These are phyloP conservation scores for Circinella minor DNA, from an alignment of 371 early-diverging fungal genomes.

Conservation along the genomic window DNA sequence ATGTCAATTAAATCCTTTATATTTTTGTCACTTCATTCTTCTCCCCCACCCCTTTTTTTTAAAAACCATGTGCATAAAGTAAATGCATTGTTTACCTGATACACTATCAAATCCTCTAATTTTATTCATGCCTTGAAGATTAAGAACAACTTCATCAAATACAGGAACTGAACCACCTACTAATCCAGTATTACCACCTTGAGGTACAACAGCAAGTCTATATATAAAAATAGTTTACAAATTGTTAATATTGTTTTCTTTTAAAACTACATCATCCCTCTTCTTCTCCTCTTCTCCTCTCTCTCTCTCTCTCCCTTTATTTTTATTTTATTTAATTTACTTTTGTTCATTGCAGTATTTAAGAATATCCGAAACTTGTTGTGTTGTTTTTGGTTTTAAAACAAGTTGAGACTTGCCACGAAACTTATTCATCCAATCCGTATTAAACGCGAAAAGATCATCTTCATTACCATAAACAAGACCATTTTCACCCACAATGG, in stretches of 20 bases:
- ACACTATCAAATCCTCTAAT: constrained; percentile 85
- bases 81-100: constrained; percentile 62
- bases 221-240: not conserved
- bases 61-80: too few species aligned
- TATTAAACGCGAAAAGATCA: constrained; percentile 70
- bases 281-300: not conserved
- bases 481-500: constrained; percentile 57
- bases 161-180: constrained; percentile 94
- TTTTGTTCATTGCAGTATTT: constrained; percentile 85
- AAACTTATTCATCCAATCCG: constrained; percentile 95
- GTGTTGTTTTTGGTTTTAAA: constrained; percentile 84
- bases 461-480: constrained; percentile 56
- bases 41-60: not conserved
- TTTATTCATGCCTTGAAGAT: constrained; percentile 76
- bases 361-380: constrained; percentile 85
- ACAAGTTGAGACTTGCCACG: constrained; percentile 84
- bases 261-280: not conserved
- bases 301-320: constrained; percentile 4
- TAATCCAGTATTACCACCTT: constrained; percentile 96
- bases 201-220: constrained; percentile 91
- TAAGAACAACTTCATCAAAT: constrained; percentile 92
- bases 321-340: constrained; percentile 24
- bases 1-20: not conserved
- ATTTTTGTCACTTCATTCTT: too few species aligned
- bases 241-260: not conserved